These are phyloP conservation scores for Irpex rosettiformis DNA, from an alignment of 1,284 basidiomycete species.

Conservation along the genomic window DNA sequence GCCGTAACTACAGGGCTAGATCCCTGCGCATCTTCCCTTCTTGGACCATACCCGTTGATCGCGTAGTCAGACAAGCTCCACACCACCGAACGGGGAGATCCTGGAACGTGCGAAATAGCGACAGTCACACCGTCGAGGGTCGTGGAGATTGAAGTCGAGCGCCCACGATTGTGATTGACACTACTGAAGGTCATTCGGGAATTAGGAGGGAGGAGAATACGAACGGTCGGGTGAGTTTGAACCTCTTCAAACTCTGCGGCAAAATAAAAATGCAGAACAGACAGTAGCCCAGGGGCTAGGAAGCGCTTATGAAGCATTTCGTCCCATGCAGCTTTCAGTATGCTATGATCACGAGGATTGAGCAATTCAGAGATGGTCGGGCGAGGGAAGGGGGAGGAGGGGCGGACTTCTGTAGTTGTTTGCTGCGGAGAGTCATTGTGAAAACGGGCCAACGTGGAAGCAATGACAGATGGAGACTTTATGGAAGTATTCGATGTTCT, in stretches of 20 bases:
- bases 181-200: slow-evolving; percentile 1
- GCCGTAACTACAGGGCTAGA: slow-evolving; percentile 7
- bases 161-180: background rate
- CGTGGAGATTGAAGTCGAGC: background rate
- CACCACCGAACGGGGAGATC: background rate
- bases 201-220: slow-evolving; percentile 55
- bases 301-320: slow-evolving; percentile 61
- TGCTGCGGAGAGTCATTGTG: background rate
- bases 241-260: slow-evolving; percentile 55
- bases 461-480: background rate
- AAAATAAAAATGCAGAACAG: slow-evolving; percentile 68
- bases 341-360: slow-evolving; percentile 60
- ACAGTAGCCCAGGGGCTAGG: slow-evolving; percentile 49
- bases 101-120: background rate
- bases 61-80: background rate
- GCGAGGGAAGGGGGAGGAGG: background rate
- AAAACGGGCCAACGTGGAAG: background rate
- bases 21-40: background rate
- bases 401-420: background rate
- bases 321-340: slow-evolving; percentile 61
- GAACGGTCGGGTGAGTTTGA: slow-evolving; percentile 46
- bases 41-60: slow-evolving; percentile 4
- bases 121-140: background rate
- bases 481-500: background rate
- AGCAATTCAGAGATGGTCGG: slow-evolving; percentile 14